Percentiles rank a stretch among this genome's conserved stretches.
Conservation (phyloP, 208 protist genomes). For the Herpetomonas tarakana region DNA sequence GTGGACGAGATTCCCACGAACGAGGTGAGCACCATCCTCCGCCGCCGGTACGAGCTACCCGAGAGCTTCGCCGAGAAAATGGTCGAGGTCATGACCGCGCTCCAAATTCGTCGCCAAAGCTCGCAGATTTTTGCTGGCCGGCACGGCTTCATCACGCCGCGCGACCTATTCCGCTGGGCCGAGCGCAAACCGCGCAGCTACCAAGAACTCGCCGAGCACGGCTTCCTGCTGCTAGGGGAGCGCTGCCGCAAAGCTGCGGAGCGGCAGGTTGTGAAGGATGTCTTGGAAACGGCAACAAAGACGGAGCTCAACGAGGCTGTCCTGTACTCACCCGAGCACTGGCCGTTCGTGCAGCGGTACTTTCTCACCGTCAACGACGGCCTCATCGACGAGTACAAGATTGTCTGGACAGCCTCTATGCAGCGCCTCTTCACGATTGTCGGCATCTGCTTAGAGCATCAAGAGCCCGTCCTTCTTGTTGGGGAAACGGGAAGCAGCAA, state of each 20-base stretch:
- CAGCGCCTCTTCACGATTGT: conserved; percentile 96
- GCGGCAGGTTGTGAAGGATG: conserved; percentile 92
- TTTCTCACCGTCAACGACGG: conserved; percentile 62
- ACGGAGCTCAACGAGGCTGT: conserved; percentile 60
- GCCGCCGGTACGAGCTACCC: conserved; percentile 93
- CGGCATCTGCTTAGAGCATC: conserved; percentile 91
- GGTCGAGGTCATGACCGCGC: conserved; percentile 94
- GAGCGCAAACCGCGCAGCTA: conserved; percentile 89
- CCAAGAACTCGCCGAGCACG: conserved; percentile 95
- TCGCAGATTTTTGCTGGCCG: conserved; percentile 99
- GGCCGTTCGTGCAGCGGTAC: conserved; percentile 78
- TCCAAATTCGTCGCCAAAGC: conserved; percentile 92
- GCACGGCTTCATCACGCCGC: conserved; percentile 98
- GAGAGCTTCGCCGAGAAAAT: conserved; percentile 92
- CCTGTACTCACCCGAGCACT: conserved; percentile 76
- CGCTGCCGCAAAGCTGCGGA: conserved; percentile 94
- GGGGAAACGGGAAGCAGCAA: conserved; percentile 99
- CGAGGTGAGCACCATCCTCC: conserved; percentile 98
- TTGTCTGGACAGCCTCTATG: conserved; percentile 97
- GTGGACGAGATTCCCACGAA: conserved; percentile 98
- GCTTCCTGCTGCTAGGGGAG: conserved; percentile 99
- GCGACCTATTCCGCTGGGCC: conserved; percentile 99
- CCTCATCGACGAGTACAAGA: conserved; percentile 80
- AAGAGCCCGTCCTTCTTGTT: conserved; percentile 98
- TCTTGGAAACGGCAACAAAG: conserved; percentile 82